These are phyloP conservation scores for Xylaria sp. DNA, from an alignment of 2,329 filamentous ascomycete species.

Conservation along the genomic window DNA sequence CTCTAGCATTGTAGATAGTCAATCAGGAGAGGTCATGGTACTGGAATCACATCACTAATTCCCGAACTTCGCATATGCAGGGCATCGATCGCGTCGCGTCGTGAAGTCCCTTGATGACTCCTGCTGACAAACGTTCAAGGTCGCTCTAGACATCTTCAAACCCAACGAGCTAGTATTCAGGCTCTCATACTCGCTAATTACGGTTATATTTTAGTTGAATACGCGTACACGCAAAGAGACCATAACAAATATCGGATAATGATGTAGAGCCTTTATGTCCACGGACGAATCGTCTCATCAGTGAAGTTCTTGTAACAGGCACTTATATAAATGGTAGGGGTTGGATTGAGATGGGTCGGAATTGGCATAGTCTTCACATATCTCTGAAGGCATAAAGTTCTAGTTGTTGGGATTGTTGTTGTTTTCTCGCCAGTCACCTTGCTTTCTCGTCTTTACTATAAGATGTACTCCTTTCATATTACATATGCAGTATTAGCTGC, in stretches of 20 bases:
- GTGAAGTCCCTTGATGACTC: neutral
- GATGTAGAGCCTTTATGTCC: too few species aligned
- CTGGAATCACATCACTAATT: constrained; percentile 44
- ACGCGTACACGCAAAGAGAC: neutral
- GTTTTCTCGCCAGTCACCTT: too few species aligned
- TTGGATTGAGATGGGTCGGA: too few species aligned
- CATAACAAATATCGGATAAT: neutral
- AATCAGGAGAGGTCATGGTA: constrained; percentile 48
- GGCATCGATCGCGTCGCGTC: neutral
- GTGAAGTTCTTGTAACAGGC: too few species aligned
- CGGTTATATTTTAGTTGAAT: neutral
- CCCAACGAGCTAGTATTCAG: neutral
- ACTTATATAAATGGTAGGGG: too few species aligned
- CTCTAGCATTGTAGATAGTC: constrained; percentile 78
- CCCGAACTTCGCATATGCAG: constrained; percentile 1
- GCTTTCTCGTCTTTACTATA: too few species aligned
- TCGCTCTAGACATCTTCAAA: neutral
- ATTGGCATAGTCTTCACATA: too few species aligned
- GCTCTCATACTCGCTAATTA: neutral
- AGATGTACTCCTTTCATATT: too few species aligned
- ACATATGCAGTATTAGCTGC: too few species aligned
- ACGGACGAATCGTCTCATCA: too few species aligned
- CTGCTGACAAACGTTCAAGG: neutral
- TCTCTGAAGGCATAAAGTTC: too few species aligned
- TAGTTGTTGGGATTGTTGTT: too few species aligned